Evolutionary conservation across 805 yeast species (phyloP), one percentile per base, ranked within the genome.

Genomic region (Metschnikowia baotianmanensis): DNA sequence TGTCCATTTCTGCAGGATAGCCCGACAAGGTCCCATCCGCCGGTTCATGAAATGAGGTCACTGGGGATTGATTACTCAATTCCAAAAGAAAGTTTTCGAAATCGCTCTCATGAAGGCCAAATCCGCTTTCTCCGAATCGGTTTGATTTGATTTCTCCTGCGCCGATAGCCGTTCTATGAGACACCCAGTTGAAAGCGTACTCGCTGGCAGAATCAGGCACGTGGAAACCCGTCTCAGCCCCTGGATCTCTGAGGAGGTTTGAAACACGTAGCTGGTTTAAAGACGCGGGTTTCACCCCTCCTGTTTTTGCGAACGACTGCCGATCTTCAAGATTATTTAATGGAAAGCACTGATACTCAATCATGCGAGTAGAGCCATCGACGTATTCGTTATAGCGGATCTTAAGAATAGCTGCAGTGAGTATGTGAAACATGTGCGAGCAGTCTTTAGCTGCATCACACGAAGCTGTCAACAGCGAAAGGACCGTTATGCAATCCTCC

Each of bases 371-470:
- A 6, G 39, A 34, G 16, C 39, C 43, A 16, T 30, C 36, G 3
- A 34, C 43, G 7, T 29, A 31, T 17, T 40, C 43, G 25, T 69
- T 63, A 46, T 74, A 82, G 47, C 72, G 74, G 37, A 86, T 59
- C 53, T 78, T 77, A 12, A 83, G 67, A 11, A 87, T 82, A 0
- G 86, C 96, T 6, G 84, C 81, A 0, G 86, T 72, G 34, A 87
- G 61, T 24, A 84, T 76, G 48, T 83, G 86, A 55, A 83, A 83
- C 22, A 85, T 81, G 45, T 82, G 85, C 27, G 76, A 69, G 55
- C 95, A 86, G 38, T 75, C 78, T 7, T 63, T 62, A 0, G 96
- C 95, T 1, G 95, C 91, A 46, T 83, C 89, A 61, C 95, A 86
- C 30, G 79, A 72, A 34, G 82, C 87, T 20, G 72, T 65, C 53